phyloP scores from a whole-genome alignment of 2,329 filamentous ascomycete species.

The Scedosporium aurantiacum region DNA sequence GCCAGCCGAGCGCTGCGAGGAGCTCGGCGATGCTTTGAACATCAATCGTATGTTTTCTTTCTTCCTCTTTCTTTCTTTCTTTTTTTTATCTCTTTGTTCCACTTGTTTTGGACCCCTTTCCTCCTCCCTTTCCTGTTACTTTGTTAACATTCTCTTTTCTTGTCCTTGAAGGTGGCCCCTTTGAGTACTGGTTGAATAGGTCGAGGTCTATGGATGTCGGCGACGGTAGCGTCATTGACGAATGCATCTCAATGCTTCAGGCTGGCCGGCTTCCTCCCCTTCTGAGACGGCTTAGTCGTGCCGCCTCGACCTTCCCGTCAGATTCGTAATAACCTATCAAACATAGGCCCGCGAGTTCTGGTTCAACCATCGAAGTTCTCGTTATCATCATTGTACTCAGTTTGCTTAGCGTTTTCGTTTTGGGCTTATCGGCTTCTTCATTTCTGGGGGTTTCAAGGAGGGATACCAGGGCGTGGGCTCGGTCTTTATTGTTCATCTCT shows the following conservation, averaged over 20 bases:
- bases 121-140: neutral
- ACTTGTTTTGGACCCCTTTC: neutral
- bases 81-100: neutral
- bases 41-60: slow-evolving; percentile 25
- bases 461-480: no score
- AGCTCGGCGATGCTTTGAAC: slow-evolving; percentile 30
- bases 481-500: no score
- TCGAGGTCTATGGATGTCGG: slow-evolving; percentile 26
- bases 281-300: slow-evolving; percentile 22
- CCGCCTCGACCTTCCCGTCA: slow-evolving; percentile 22
- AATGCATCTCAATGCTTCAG: slow-evolving; percentile 23
- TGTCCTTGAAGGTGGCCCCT: slow-evolving; percentile 29
- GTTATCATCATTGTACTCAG: no score
- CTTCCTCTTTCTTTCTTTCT: neutral
- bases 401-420: no score
- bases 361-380: no score
- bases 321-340: no score
- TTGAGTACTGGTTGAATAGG: slow-evolving; percentile 35
- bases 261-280: slow-evolving; percentile 24
- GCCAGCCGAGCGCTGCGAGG: slow-evolving; percentile 27
- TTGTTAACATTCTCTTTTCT: slow-evolving; percentile 1
- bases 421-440: no score
- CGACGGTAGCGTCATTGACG: slow-evolving; percentile 22
- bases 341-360: no score
- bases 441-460: no score